Conservation (phyloP, 2,329 filamentous ascomycete genomes). For the Talaromyces funiculosus region DNA sequence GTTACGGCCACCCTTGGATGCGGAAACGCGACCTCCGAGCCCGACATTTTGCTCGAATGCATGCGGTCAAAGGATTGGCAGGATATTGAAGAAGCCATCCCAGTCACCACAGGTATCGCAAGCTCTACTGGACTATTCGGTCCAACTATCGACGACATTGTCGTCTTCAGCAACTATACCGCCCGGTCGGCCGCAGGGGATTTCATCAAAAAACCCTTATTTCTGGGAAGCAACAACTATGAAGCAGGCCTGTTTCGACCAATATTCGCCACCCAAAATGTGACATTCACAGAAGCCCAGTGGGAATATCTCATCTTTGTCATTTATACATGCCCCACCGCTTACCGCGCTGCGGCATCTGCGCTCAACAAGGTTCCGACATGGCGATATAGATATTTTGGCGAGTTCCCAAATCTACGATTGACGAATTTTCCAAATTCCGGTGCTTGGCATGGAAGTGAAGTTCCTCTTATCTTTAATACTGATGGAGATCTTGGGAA, state of each 20-base stretch:
- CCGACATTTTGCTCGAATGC: neutral
- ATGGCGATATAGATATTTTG: slow-evolving; percentile 11
- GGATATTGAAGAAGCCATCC: neutral
- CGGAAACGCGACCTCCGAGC: neutral
- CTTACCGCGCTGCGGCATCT: neutral
- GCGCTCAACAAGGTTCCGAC: neutral
- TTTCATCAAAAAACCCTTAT: slow-evolving; percentile 1
- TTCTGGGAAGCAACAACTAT: slow-evolving; percentile 7
- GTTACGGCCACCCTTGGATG: slow-evolving; percentile 1
- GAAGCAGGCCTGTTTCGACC: slow-evolving; percentile 1
- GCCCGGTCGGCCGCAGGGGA: neutral
- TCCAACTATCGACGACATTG: slow-evolving; percentile 5
- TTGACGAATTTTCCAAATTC: slow-evolving; percentile 3
- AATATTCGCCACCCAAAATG: neutral
- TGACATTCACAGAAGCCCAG: neutral
- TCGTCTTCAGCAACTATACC: slow-evolving; percentile 5
- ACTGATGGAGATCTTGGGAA: slow-evolving; percentile 1
- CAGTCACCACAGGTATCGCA: neutral
- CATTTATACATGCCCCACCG: slow-evolving; percentile 8
- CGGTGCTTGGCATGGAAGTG: slow-evolving; percentile 10
- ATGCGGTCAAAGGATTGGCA: slow-evolving; percentile 10
- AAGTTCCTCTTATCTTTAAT: slow-evolving; percentile 4
- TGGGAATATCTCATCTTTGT: slow-evolving; percentile 6
- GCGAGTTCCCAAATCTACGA: slow-evolving; percentile 3
- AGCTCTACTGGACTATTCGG: neutral